Conservation (phyloP, 75 land plant species). For the Larix kaempferi region DNA sequence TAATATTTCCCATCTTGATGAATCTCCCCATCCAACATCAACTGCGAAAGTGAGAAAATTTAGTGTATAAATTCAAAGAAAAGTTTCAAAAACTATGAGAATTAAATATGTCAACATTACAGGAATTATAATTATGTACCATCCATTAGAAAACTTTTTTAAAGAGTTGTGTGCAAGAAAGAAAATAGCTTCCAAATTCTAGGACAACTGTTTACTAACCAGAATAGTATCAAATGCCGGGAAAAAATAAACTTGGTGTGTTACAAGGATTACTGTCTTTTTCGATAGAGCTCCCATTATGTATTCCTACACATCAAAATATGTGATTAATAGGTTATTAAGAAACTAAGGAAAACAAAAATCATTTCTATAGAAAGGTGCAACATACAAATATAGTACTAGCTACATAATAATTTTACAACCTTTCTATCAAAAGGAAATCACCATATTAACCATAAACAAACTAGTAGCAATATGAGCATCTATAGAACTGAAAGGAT, state of each 20-base stretch:
- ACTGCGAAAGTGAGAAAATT: constrained; percentile 28
- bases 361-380: neutral
- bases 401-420: neutral
- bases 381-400: neutral
- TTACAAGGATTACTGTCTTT: constrained; percentile 81
- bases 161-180: neutral
- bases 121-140: neutral
- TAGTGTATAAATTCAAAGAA: neutral
- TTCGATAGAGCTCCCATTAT: constrained; percentile 52
- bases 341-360: neutral
- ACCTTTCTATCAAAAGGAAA: neutral
- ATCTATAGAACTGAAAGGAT: constrained; percentile 49
- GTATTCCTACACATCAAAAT: constrained; percentile 52
- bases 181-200: neutral
- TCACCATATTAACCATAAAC: constrained; percentile 11
- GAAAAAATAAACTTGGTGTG: constrained; percentile 93
- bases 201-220: constrained; percentile 38
- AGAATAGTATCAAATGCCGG: constrained; percentile 61
- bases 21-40: constrained; percentile 82
- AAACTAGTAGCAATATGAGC: constrained; percentile 37
- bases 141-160: neutral
- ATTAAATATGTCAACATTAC: neutral
- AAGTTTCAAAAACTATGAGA: constrained; percentile 32
- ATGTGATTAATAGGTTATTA: neutral
- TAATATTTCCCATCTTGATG: constrained; percentile 48